These are phyloP conservation scores for Trichosanthes truncata DNA, from an alignment of 306 rosid genomes.

Conservation along the genomic window DNA sequence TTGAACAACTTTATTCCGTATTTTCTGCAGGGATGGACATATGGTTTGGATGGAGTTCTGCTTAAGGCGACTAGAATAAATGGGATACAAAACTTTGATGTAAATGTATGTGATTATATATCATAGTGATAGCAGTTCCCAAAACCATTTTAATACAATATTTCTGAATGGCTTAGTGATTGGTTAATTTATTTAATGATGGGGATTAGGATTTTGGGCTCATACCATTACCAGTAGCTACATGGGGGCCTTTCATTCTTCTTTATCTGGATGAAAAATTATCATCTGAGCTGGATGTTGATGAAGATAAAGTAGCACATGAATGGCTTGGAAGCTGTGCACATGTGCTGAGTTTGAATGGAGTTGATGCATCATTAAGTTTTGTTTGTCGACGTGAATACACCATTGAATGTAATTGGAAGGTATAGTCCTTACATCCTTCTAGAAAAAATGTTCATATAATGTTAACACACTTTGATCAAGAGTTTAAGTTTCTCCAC, in stretches of 20 bases:
- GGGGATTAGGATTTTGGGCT: constrained; percentile 81
- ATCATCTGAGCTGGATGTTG: constrained; percentile 20
- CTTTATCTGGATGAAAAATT: constrained; percentile 45
- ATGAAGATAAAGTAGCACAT: constrained; percentile 24
- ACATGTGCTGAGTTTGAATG: constrained; percentile 39
- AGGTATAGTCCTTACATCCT: constrained; percentile 31
- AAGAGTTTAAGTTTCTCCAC: background rate
- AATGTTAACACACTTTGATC: background rate
- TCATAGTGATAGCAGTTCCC: background rate
- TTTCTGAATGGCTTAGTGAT: constrained; percentile 10
- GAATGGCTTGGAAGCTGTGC: constrained; percentile 89
- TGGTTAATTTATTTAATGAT: constrained; percentile 30
- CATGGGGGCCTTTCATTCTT: constrained; percentile 84
- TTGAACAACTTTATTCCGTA: background rate
- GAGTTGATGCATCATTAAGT: constrained; percentile 61
- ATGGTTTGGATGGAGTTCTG: constrained; percentile 70
- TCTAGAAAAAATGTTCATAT: background rate
- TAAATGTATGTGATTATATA: constrained; percentile 41
- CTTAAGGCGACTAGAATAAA: constrained; percentile 65
- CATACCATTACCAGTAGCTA: constrained; percentile 50
- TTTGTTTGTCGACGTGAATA: constrained; percentile 69
- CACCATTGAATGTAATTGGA: constrained; percentile 88
- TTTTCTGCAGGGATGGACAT: constrained; percentile 80
- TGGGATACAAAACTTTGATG: constrained; percentile 63
- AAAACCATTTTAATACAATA: background rate